A percentile compares a stretch with the other conserved stretches of the same genome.
Evolutionary conservation across 2,329 filamentous ascomycete genomes (phyloP).

Genomic region (Rhexocercosporidium sp.): DNA sequence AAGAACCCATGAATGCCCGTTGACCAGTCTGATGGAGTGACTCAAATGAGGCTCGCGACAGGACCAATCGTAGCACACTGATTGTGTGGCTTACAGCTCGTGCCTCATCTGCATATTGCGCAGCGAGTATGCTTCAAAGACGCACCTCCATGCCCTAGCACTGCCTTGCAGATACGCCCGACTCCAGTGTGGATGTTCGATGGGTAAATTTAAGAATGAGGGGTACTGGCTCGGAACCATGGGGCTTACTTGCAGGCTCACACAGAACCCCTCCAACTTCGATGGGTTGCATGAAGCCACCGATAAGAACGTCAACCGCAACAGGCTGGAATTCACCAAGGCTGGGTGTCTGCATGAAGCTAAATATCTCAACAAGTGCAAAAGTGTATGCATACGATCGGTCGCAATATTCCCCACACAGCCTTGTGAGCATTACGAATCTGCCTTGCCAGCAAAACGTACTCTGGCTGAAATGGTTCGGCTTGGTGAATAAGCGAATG

Average conservation of each 20-base stretch:
- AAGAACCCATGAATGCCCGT: background rate
- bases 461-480: background rate
- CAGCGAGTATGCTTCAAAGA: background rate
- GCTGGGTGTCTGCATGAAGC: conserved; percentile 3
- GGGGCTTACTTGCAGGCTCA: conserved; percentile 3
- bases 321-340: background rate
- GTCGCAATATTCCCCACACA: background rate
- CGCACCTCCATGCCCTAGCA: background rate
- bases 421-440: conserved; percentile 1
- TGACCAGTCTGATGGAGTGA: background rate
- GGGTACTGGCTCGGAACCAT: background rate
- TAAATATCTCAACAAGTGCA: conserved; percentile 1
- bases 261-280: background rate
- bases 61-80: background rate
- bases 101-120: background rate
- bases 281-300: background rate
- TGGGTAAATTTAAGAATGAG: background rate
- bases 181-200: background rate
- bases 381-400: background rate
- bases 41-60: conserved; percentile 2
- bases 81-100: conserved; percentile 2
- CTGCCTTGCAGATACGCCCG: conserved; percentile 5
- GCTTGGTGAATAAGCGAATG: background rate
- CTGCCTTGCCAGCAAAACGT: background rate
- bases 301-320: background rate